Evolutionary conservation across 257 asterid species (phyloP).

Genomic region (Linaria vulgaris): DNA sequence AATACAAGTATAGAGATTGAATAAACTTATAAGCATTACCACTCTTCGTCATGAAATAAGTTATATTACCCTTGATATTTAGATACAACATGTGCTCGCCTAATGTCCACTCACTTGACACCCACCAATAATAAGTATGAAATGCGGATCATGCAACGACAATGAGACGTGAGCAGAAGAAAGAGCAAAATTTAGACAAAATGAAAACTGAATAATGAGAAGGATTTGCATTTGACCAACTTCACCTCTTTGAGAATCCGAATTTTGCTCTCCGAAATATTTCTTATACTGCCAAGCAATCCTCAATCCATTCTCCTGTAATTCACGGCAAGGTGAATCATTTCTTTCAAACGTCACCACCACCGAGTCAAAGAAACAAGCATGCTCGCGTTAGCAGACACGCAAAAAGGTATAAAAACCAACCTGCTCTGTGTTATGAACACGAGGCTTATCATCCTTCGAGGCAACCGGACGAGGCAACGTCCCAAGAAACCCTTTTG

Average conservation of each 20-base stretch:
- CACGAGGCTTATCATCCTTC: conserved; percentile 70
- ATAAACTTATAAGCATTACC: too few relatives aligned
- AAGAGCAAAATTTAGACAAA: too few relatives aligned
- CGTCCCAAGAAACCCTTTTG: conserved; percentile 91
- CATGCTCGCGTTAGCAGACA: conserved; percentile 1
- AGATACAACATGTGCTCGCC: too few relatives aligned
- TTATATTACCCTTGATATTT: too few relatives aligned
- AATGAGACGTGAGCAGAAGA: neutral
- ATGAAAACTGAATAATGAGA: conserved; percentile 2
- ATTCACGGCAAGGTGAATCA: conserved; percentile 5
- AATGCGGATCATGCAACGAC: neutral
- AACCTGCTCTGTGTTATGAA: conserved; percentile 71
- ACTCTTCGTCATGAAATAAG: too few relatives aligned
- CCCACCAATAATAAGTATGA: neutral
- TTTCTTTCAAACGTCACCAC: conserved; percentile 22
- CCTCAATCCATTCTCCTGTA: conserved; percentile 84
- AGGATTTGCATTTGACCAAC: conserved; percentile 4
- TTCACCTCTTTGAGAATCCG: conserved; percentile 69
- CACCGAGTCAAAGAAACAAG: neutral
- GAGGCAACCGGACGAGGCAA: conserved; percentile 67
- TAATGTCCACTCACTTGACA: too few relatives aligned
- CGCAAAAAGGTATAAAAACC: conserved; percentile 14
- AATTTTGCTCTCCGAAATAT: conserved; percentile 68
- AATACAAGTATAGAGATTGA: too few relatives aligned
- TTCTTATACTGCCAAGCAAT: conserved; percentile 99